Percentiles rank a stretch among this genome's conserved stretches.
Conservation (phyloP, 768 basidiomycete species). For the Auricularia cornea region DNA sequence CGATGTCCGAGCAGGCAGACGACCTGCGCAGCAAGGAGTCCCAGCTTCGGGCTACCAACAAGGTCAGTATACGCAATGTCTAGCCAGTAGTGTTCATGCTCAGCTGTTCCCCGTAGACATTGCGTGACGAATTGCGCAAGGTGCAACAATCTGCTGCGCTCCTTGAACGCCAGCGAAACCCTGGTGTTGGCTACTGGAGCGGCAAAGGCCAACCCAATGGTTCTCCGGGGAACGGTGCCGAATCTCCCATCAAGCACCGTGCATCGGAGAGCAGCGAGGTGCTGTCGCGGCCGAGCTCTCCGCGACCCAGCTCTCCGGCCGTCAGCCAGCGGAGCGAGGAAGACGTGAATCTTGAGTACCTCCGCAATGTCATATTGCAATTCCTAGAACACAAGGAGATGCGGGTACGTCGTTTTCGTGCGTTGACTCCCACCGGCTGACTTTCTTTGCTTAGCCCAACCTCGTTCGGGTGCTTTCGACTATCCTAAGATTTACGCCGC, state of each 20-base stretch:
- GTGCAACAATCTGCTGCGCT: conserved; percentile 89
- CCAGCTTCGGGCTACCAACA: conserved; percentile 71
- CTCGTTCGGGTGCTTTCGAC: conserved; percentile 87
- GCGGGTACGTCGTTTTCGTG: conserved; percentile 54
- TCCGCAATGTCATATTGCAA: conserved; percentile 92
- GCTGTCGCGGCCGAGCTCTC: conserved; percentile 8
- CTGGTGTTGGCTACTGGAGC: conserved; percentile 90
- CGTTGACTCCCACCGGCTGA: conserved; percentile 7
- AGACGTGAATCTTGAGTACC: conserved; percentile 91
- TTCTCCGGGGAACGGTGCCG: not conserved
- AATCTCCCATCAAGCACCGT: conserved; percentile 1
- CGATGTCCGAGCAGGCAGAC: conserved; percentile 60
- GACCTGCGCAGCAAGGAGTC: conserved; percentile 46
- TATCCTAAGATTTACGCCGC: conserved; percentile 89
- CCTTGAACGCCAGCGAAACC: conserved; percentile 83
- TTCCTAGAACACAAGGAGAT: conserved; percentile 98
- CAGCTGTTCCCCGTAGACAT: conserved; percentile 40
- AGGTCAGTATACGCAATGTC: conserved; percentile 38
- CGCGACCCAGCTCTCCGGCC: conserved; percentile 21
- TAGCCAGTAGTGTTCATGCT: conserved; percentile 3
- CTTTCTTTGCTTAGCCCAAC: conserved; percentile 51
- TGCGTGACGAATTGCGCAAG: conserved; percentile 92
- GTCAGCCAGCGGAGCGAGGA: conserved; percentile 45
- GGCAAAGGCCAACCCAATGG: conserved; percentile 1
- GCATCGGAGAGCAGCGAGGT: not conserved